Evolutionary conservation across 2,329 filamentous ascomycete species (phyloP).

Genomic region (Xylariales sp.): DNA sequence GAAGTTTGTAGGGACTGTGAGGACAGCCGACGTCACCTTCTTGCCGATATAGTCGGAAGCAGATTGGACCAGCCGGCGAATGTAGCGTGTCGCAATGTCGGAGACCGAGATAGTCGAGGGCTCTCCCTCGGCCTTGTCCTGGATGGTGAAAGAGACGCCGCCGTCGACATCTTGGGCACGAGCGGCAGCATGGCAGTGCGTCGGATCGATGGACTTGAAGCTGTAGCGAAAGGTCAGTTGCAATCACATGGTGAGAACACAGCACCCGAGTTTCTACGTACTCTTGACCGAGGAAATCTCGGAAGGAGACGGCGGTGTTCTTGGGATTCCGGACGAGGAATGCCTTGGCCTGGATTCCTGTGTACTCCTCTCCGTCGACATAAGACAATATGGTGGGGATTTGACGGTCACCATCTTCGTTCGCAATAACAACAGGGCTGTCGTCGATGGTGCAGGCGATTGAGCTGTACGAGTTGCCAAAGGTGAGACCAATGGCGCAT

Average conservation of each 20-base stretch:
- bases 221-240: constrained; percentile 39
- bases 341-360: constrained; percentile 89
- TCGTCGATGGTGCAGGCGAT: constrained; percentile 92
- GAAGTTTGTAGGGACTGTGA: constrained; percentile 93
- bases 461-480: constrained; percentile 97
- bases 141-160: constrained; percentile 74
- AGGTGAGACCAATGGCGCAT: constrained; percentile 87
- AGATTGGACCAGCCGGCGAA: constrained; percentile 74
- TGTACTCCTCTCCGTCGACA: constrained; percentile 92
- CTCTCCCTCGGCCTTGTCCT: constrained; percentile 65
- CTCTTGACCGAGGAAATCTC: constrained; percentile 93
- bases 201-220: constrained; percentile 95
- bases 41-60: constrained; percentile 92
- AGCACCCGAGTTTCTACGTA: constrained; percentile 51
- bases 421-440: constrained; percentile 96
- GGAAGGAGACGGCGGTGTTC: constrained; percentile 94
- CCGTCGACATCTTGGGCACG: constrained; percentile 75
- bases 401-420: constrained; percentile 98
- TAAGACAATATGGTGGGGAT: constrained; percentile 95
- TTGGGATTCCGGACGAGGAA: constrained; percentile 88
- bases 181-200: constrained; percentile 87
- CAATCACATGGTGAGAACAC: no score
- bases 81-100: constrained; percentile 79
- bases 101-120: constrained; percentile 68
- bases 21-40: constrained; percentile 87